These are phyloP conservation scores for Coniferiporia sulphurascens DNA, from an alignment of 1,284 basidiomycete species.

Conservation along the genomic window DNA sequence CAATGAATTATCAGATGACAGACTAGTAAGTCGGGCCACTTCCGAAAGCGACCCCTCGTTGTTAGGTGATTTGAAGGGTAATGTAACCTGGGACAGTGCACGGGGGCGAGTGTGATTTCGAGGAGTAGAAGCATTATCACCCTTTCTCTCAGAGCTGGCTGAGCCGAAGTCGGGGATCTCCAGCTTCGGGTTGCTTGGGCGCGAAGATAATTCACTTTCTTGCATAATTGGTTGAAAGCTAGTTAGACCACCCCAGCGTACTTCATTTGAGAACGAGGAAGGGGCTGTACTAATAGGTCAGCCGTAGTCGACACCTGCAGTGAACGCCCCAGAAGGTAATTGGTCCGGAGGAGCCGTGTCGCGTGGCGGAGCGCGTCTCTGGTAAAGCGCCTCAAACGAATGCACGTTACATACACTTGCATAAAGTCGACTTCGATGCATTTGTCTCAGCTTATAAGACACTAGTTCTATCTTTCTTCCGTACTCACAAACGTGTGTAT, in stretches of 20 bases:
- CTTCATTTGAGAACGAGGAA: too few species aligned
- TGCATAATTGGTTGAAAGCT: background rate
- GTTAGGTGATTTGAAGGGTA: constrained; percentile 8
- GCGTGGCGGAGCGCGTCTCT: too few species aligned
- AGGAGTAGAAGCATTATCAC: background rate
- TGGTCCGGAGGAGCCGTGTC: too few species aligned
- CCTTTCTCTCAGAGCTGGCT: background rate
- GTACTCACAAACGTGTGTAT: background rate
- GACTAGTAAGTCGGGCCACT: background rate
- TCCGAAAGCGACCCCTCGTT: constrained; percentile 1
- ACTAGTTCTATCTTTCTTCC: too few species aligned
- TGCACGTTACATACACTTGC: too few species aligned
- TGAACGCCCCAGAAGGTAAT: too few species aligned
- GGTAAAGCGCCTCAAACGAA: too few species aligned
- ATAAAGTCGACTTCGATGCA: too few species aligned
- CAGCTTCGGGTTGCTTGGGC: background rate
- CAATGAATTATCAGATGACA: background rate
- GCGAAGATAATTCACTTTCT: background rate
- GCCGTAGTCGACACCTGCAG: too few species aligned
- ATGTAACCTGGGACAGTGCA: constrained; percentile 11
- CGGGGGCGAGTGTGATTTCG: constrained; percentile 11
- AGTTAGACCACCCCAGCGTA: too few species aligned
- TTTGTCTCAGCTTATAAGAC: too few species aligned
- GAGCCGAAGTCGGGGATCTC: constrained; percentile 1
- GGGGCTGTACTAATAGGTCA: too few species aligned